Conservation (phyloP, 768 basidiomycete species). For the Antrodiella citrinella region DNA sequence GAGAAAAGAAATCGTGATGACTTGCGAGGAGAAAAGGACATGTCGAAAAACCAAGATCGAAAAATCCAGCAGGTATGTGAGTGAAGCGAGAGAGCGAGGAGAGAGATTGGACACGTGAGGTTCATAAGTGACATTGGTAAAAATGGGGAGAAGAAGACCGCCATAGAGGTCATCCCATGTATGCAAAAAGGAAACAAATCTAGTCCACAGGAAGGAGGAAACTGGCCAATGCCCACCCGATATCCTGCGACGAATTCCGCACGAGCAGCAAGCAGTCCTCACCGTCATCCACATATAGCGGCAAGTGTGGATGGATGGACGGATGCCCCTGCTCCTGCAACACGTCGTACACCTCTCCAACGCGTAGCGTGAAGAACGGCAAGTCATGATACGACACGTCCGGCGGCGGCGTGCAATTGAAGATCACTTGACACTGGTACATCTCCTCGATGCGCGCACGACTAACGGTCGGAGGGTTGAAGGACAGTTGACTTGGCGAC, state of each 20-base stretch:
- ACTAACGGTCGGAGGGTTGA: constrained; percentile 13
- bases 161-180: too few species aligned
- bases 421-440: constrained; percentile 62
- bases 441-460: constrained; percentile 27
- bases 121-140: too few species aligned
- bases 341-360: constrained; percentile 57
- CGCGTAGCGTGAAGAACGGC: constrained; percentile 67
- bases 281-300: constrained; percentile 70
- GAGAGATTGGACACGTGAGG: too few species aligned
- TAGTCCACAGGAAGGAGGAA: constrained; percentile 58
- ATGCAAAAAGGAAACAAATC: constrained; percentile 4
- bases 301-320: constrained; percentile 61
- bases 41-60: not conserved
- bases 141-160: constrained; percentile 7
- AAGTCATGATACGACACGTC: constrained; percentile 62
- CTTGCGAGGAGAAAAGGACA: not conserved
- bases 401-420: constrained; percentile 56
- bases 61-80: not conserved
- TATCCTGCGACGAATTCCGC: constrained; percentile 39
- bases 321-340: constrained; percentile 76
- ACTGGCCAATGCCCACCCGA: constrained; percentile 81
- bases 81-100: not conserved
- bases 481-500: constrained; percentile 1
- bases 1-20: not conserved
- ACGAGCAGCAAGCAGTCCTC: constrained; percentile 73